These are phyloP conservation scores for Lablab purpureus DNA, from an alignment of 306 rosid species.

Conservation along the genomic window DNA sequence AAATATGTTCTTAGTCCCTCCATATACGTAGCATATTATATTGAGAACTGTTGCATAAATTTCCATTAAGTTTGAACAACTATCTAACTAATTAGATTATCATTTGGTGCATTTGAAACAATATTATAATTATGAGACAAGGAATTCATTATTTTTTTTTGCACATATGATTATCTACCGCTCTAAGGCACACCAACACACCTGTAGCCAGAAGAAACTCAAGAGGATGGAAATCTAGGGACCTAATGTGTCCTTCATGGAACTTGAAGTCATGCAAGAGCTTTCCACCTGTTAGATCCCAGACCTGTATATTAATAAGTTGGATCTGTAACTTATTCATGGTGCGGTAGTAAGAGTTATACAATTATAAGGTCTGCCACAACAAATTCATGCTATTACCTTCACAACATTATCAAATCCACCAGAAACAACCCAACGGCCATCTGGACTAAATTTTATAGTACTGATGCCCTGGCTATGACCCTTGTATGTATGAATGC, in stretches of 20 bases:
- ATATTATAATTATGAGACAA: slow-evolving; percentile 34
- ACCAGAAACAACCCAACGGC: slow-evolving; percentile 99
- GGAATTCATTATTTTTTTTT: background rate
- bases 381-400: slow-evolving; percentile 58
- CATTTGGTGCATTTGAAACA: background rate
- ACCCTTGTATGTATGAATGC: slow-evolving; percentile 96
- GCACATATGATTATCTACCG: slow-evolving; percentile 23
- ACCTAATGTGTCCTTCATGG: slow-evolving; percentile 87
- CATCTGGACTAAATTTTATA: slow-evolving; percentile 95
- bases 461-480: slow-evolving; percentile 90
- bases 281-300: slow-evolving; percentile 99
- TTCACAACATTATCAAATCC: slow-evolving; percentile 90
- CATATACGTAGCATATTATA: no score
- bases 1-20: background rate
- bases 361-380: slow-evolving; percentile 39
- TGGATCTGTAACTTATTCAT: slow-evolving; percentile 36
- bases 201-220: slow-evolving; percentile 98
- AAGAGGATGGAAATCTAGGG: slow-evolving; percentile 92
- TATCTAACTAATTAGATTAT: background rate
- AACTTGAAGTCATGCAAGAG: slow-evolving; percentile 90
- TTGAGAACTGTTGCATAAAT: background rate
- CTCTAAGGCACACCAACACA: slow-evolving; percentile 45
- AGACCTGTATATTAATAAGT: slow-evolving; percentile 62
- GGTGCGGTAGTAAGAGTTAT: slow-evolving; percentile 14
- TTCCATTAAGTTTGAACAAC: slow-evolving; percentile 30